Evolutionary conservation across 1,139 yeast species (phyloP).

Genomic region (Wickerhamomyces sp.): DNA sequence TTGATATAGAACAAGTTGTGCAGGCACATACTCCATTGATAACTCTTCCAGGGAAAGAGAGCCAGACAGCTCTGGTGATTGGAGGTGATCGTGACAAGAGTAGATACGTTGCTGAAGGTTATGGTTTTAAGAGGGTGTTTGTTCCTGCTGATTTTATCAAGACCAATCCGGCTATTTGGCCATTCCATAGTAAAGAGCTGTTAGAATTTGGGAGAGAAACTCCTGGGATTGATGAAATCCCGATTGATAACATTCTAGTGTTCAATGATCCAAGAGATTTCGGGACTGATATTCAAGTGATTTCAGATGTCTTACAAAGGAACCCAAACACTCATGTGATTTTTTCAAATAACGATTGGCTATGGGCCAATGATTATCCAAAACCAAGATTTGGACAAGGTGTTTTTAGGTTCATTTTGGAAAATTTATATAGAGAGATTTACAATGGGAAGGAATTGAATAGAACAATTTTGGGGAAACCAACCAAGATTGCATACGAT

Average conservation of each 20-base stretch:
- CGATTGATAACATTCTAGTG: slow-evolving; percentile 75
- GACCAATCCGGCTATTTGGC: slow-evolving; percentile 59
- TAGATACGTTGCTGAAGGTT: slow-evolving; percentile 64
- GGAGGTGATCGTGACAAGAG: slow-evolving; percentile 77
- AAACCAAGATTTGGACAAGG: slow-evolving; percentile 92
- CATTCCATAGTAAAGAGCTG: slow-evolving; percentile 61
- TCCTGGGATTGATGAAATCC: slow-evolving; percentile 31
- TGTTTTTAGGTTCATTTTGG: slow-evolving; percentile 65
- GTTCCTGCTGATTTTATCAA: slow-evolving; percentile 70
- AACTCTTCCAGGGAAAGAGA: slow-evolving; percentile 46
- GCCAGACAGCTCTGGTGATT: slow-evolving; percentile 63
- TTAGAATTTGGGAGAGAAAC: slow-evolving; percentile 36
- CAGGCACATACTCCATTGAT: slow-evolving; percentile 92
- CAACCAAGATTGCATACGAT: slow-evolving; percentile 74
- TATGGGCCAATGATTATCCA: slow-evolving; percentile 84
- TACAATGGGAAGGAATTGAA: slow-evolving; percentile 41
- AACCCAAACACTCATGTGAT: slow-evolving; percentile 72
- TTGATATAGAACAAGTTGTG: slow-evolving; percentile 64
- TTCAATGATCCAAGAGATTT: slow-evolving; percentile 91
- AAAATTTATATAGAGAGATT: slow-evolving; percentile 54
- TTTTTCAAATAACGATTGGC: slow-evolving; percentile 81
- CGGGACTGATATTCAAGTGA: slow-evolving; percentile 80
- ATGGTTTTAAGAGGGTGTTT: slow-evolving; percentile 79
- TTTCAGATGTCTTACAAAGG: slow-evolving; percentile 58
- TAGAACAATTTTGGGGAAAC: slow-evolving; percentile 76